Base-by-base conservation (phyloP, 139 green algal species). In the Marvania coccoides region DNA sequence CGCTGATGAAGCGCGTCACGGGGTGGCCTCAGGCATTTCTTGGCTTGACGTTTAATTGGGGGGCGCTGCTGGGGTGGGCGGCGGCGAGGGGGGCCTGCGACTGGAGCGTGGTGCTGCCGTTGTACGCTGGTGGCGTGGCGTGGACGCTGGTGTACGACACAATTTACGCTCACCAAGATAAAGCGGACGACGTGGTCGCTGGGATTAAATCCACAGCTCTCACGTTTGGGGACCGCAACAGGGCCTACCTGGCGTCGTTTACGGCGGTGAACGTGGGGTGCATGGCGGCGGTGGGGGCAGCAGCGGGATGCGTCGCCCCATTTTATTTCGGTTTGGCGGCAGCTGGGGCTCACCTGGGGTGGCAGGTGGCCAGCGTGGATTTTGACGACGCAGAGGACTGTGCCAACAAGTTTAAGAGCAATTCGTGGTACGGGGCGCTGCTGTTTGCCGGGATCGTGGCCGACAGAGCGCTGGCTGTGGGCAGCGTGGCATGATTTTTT, bases 71-170 rank as follows among this genome's bases (percentile, higher is more conserved):
- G 65, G 94, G 94, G 12, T 98, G 83, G 71, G 74, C 89, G 3
- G 94, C 94, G 15, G 87, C 87, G 6, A 58, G 67, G 2, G 92
- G 92, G 36, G 47, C 29, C 23, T 81, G 81, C 58, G 76, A 96
- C 31, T 90, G 76, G 82, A 13, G 45, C 0, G 79, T 90, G 5
- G 82, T 94, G 28, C 53, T 93, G 56, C 93, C 94, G 4, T 72
- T 99, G 38, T 97, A 98, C 73, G 65, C 60, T 5, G 72, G 72
- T 0, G 84, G 86, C 5, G 72, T 96, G 0, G 77, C 55, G 47
- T 99, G 94, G 94, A 98, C 91, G 7, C 74, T 98, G 2, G 81
- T 96, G 6, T 99, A 99, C 60, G 94, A 99, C 80, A 98, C 94
- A 6, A 95, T 99, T 36, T 99, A 99, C 62, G 94, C 94, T 0